phyloP scores from a whole-genome alignment of 345 rosid species.

The Arabidopsis thaliana region DNA sequence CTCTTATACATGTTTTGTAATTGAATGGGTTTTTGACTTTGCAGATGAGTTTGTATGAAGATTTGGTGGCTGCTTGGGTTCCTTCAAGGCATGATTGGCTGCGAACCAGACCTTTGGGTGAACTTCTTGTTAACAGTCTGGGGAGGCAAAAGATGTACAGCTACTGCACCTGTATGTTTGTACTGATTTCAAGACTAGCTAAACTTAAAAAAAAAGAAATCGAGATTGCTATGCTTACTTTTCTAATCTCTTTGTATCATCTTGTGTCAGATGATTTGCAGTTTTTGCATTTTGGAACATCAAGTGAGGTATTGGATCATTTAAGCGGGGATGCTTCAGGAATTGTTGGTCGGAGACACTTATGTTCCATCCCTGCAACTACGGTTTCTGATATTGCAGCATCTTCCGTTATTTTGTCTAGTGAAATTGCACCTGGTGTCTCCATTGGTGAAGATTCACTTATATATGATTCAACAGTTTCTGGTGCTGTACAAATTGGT shows the following conservation, averaged over 20 bases:
- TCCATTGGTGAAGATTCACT: slow-evolving; percentile 96
- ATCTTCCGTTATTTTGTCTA: slow-evolving; percentile 82
- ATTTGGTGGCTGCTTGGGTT: slow-evolving; percentile 98
- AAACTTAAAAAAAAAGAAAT: not conserved
- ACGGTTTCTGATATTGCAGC: slow-evolving; percentile 90
- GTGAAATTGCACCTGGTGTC: slow-evolving; percentile 84
- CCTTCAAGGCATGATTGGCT: slow-evolving; percentile 94
- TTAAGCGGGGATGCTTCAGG: slow-evolving; percentile 77
- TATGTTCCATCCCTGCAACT: slow-evolving; percentile 93
- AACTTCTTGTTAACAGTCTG: slow-evolving; percentile 68
- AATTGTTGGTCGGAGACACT: slow-evolving; percentile 88
- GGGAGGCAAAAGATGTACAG: slow-evolving; percentile 83
- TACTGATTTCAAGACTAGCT: not conserved
- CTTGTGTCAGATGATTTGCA: slow-evolving; percentile 72
- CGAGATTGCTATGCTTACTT: slow-evolving; percentile 6
- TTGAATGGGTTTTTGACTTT: slow-evolving; percentile 23
- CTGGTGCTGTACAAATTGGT: slow-evolving; percentile 83
- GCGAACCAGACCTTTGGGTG: slow-evolving; percentile 66
- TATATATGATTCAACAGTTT: slow-evolving; percentile 75
- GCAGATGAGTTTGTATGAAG: slow-evolving; percentile 99
- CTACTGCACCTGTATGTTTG: slow-evolving; percentile 80
- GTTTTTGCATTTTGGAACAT: slow-evolving; percentile 97
- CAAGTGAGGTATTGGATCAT: slow-evolving; percentile 96
- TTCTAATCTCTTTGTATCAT: slow-evolving; percentile 32
- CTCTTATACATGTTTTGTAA: slow-evolving; percentile 1